Conservation (phyloP, 768 basidiomycete species). For the Multifurca ochricompacta region DNA sequence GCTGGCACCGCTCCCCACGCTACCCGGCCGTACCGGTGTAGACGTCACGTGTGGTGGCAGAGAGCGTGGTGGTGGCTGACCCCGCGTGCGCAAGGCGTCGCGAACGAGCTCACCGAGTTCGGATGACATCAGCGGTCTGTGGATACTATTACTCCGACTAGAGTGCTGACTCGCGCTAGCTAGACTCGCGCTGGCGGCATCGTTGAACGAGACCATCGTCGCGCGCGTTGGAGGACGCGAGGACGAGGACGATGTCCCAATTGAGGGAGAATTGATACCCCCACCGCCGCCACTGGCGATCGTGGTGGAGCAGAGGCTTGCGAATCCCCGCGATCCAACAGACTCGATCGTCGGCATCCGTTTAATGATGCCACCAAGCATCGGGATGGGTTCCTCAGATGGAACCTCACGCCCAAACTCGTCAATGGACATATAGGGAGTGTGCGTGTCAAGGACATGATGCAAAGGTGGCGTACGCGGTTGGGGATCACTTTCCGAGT, state of each 20-base stretch:
- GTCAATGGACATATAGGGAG: conserved; percentile 34
- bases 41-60: not conserved
- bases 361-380: conserved; percentile 56
- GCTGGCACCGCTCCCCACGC: not conserved
- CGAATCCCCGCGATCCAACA: conserved; percentile 56
- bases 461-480: conserved; percentile 6
- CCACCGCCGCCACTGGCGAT: not conserved
- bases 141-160: conserved; percentile 16
- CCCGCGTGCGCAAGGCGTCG: conserved; percentile 3
- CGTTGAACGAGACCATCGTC: conserved; percentile 13
- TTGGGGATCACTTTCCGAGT: conserved; percentile 24
- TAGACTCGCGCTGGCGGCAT: conserved; percentile 8
- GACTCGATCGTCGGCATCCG: conserved; percentile 82
- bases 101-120: conserved; percentile 19
- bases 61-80: conserved; percentile 4
- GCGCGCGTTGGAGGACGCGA: conserved; percentile 17
- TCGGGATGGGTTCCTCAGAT: conserved; percentile 44
- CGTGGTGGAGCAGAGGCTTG: conserved; percentile 22
- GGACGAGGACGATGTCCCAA: conserved; percentile 5
- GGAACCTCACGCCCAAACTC: conserved; percentile 31
- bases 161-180: conserved; percentile 12
- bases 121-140: conserved; percentile 5
- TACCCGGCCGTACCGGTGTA: not conserved
- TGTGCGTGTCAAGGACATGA: conserved; percentile 21
- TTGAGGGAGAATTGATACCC: not conserved